Evolutionary conservation across 805 yeast genomes (phyloP), one percentile per base, ranked within the genome.

Genomic region (Ogataea angusta): DNA sequence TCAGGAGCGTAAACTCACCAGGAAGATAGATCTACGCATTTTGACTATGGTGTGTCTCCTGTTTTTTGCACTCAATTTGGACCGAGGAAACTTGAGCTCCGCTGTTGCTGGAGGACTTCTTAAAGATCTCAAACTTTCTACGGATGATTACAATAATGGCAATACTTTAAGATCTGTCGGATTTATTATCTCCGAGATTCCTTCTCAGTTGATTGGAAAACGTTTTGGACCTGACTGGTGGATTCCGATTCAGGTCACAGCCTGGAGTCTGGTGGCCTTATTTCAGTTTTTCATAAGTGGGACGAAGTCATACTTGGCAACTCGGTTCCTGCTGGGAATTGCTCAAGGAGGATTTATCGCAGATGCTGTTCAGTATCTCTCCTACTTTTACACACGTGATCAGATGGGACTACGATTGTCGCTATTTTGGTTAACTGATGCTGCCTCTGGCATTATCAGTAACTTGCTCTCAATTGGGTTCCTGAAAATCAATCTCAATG

Each of bases 131-230:
- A 53, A 63, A 1, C 46, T 78, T 47, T 67, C 69, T 14, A 76
- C 81, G 12, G 64, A 73, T 48, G 78, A 79, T 45, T 77, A 70
- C 53, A 80, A 80, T 54, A 51, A 67, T 37, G 85, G 82, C 9
- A 69, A 64, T 34, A 47, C 46, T 39, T 59, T 79, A 26, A 69
- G 69, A 48, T 56, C 68, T 41, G 66, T 73, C 7, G 65, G 71
- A 31, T 79, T 79, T 50, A 57, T 78, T 37, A 53, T 61, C 13
- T 71, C 80, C 2, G 84, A 79, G 51, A 54, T 79, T 10, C 85
- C 85, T 0, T 76, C 83, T 2, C 83, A 79, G 49, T 61, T 79
- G 46, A 64, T 80, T 22, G 74, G 82, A 16, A 79, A 80, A 56
- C 66, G 65, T 36, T 40, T 78, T 27, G 85, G 85, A 12, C 77